phyloP scores from a whole-genome alignment of 768 basidiomycete species.

The Suillus spraguei region DNA sequence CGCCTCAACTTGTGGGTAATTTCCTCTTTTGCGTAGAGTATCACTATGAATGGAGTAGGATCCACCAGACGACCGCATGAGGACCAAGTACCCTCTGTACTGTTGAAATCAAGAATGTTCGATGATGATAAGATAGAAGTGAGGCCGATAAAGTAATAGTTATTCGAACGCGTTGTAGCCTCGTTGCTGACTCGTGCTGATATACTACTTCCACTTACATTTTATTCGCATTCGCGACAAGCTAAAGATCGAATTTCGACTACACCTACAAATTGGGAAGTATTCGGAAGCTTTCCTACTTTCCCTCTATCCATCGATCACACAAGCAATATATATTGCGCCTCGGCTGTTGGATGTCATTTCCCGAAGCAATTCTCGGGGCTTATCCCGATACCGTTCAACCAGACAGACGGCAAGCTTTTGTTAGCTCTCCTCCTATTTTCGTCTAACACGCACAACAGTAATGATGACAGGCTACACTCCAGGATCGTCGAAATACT shows the following conservation, averaged over 20 bases:
- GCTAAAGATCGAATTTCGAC: not conserved
- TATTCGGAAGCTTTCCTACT: not conserved
- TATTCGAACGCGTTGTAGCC: conserved; percentile 5
- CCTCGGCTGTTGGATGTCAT: not conserved
- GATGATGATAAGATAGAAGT: not conserved
- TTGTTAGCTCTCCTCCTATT: not conserved
- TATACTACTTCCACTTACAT: too few species aligned
- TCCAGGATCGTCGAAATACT: conserved; percentile 46
- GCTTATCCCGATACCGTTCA: not conserved
- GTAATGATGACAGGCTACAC: conserved; percentile 19
- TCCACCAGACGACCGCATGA: too few species aligned
- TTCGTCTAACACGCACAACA: not conserved
- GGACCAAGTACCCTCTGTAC: too few species aligned
- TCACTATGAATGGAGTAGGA: too few species aligned
- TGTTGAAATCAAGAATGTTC: too few species aligned
- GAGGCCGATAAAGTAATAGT: not conserved
- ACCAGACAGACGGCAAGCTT: not conserved
- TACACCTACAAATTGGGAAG: not conserved
- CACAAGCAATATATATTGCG: not conserved
- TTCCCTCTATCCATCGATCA: not conserved
- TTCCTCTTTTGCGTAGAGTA: too few species aligned
- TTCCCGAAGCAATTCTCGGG: not conserved
- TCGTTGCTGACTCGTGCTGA: too few species aligned
- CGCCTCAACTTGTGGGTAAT: too few species aligned
- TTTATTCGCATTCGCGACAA: not conserved